Percentiles rank a stretch among this genome's conserved stretches.
These are phyloP conservation scores for Eucalyptus victrix DNA, from an alignment of 345 rosid species.

Conservation along the genomic window DNA sequence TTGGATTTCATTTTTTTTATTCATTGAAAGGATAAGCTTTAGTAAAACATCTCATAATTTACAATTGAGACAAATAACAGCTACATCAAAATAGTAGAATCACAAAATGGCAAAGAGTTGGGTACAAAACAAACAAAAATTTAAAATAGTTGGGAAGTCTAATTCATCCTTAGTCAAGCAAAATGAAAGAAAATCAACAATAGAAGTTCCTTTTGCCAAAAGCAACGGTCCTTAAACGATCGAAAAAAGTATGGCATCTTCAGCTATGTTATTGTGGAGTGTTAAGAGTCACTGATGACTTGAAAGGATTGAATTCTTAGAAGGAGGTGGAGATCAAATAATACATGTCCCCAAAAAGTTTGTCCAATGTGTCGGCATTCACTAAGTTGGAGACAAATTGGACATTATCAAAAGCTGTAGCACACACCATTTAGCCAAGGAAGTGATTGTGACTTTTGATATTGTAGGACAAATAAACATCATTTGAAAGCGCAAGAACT, in stretches of 20 bases:
- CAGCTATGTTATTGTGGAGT: background rate
- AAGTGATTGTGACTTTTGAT: background rate
- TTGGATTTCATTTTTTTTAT: background rate
- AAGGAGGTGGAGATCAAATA: background rate
- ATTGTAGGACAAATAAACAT: background rate
- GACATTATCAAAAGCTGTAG: rapidly evolving
- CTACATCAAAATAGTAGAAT: background rate
- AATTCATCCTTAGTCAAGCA: background rate
- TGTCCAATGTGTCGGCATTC: background rate
- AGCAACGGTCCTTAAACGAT: background rate
- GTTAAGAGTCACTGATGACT: background rate
- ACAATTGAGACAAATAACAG: background rate
- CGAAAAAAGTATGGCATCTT: background rate
- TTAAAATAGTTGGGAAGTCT: background rate
- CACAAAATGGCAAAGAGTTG: background rate
- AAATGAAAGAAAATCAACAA: background rate
- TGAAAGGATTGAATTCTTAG: background rate
- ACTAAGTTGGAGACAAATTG: background rate
- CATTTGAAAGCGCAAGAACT: background rate
- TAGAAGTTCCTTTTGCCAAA: background rate
- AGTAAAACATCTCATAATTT: background rate
- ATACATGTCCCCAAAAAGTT: background rate
- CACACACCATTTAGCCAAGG: background rate
- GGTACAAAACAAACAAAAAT: background rate
- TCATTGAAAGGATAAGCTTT: background rate